Percentiles rank a stretch among this genome's conserved stretches.
These are phyloP conservation scores for Meripilus lineatus DNA, from an alignment of 1,284 basidiomycete species.

Conservation along the genomic window DNA sequence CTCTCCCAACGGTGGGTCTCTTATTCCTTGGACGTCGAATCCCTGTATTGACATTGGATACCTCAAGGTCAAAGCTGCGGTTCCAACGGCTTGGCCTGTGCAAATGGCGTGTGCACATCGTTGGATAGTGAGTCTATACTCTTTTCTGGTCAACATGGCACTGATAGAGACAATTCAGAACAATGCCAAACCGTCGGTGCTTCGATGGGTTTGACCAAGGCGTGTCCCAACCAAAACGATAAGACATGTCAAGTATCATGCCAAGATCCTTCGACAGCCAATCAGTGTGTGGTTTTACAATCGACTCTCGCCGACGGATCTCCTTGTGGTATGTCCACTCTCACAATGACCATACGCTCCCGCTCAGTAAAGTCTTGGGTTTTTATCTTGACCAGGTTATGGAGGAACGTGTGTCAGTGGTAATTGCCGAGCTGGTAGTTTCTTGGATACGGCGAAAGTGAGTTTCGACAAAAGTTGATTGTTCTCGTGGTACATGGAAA, in stretches of 20 bases:
- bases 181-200: constrained; percentile 79
- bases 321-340: constrained; percentile 63
- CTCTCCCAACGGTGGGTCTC: constrained; percentile 58
- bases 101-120: constrained; percentile 81
- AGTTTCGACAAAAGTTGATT: constrained; percentile 13
- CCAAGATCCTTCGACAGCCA: constrained; percentile 59
- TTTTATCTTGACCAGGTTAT: constrained; percentile 42
- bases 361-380: too few relatives aligned
- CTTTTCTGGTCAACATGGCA: constrained; percentile 3
- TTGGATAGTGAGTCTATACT: constrained; percentile 49
- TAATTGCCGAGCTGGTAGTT: constrained; percentile 59
- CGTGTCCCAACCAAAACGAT: constrained; percentile 64
- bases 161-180: constrained; percentile 31
- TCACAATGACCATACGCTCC: too few relatives aligned
- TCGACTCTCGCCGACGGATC: constrained; percentile 81
- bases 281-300: constrained; percentile 73
- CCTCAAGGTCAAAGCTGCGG: constrained; percentile 59
- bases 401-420: constrained; percentile 68
- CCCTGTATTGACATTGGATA: constrained; percentile 1
- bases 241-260: constrained; percentile 78
- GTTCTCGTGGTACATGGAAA: not conserved
- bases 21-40: not conserved
- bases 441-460: constrained; percentile 63
- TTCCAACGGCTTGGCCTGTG: constrained; percentile 62
- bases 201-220: constrained; percentile 60